Percentiles rank a stretch among this genome's conserved stretches.
Conservation (phyloP, 148 eudicot genomes). For the Arbutus unedo region DNA sequence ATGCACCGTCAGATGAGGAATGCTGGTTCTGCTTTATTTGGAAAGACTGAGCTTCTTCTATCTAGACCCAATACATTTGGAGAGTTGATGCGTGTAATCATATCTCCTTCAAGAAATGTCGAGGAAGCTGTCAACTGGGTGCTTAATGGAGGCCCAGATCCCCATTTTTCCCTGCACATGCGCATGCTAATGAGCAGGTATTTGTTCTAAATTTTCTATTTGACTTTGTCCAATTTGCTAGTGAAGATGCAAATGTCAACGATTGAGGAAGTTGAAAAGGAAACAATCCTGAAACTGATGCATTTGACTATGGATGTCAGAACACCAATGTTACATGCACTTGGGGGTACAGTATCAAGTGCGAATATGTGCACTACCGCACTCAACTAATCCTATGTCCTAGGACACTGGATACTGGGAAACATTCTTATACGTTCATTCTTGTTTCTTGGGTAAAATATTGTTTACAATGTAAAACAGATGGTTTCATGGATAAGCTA, state of each 20-base stretch:
- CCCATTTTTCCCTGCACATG: slow-evolving; percentile 84
- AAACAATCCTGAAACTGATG: not conserved
- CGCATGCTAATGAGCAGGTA: slow-evolving; percentile 92
- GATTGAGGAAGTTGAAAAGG: not conserved
- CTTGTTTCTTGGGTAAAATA: not conserved
- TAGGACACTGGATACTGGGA: not conserved
- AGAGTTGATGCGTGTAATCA: slow-evolving; percentile 68
- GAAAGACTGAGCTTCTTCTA: slow-evolving; percentile 52
- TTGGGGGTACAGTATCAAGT: not conserved
- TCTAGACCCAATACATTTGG: slow-evolving; percentile 81
- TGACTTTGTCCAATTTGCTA: not conserved
- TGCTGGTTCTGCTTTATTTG: slow-evolving; percentile 59
- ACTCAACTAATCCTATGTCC: not conserved
- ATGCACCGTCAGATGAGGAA: slow-evolving; percentile 63
- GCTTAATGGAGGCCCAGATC: slow-evolving; percentile 53
- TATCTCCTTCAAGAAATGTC: slow-evolving; percentile 70
- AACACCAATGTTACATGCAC: not conserved
- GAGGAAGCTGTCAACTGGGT: slow-evolving; percentile 71
- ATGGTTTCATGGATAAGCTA: not conserved
- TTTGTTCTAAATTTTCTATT: not conserved
- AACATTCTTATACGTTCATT: not conserved
- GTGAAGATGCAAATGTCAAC: not conserved
- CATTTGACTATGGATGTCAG: not conserved
- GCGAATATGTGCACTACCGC: not conserved
- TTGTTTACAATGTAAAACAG: not conserved